Conservation (phyloP, 192 early-diverging fungal genomes). For the Entomortierella parvispora region DNA sequence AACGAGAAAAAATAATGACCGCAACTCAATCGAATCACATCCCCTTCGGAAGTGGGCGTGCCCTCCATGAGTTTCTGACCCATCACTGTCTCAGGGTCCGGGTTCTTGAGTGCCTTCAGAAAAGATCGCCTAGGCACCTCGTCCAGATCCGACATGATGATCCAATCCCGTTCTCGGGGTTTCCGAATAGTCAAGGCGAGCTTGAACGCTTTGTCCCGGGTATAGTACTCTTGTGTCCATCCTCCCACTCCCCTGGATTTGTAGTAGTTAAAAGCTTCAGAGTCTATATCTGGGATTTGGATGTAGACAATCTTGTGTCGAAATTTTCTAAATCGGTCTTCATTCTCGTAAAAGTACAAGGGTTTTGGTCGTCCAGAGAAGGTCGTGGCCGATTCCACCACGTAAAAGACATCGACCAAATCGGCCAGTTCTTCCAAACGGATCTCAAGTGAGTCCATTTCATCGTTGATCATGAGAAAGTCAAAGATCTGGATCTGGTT, state of each 20-base stretch:
- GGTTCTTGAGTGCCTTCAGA: not conserved
- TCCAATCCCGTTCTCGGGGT: not conserved
- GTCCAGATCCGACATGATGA: slow-evolving; percentile 3
- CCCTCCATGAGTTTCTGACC: not conserved
- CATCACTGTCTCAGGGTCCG: not conserved
- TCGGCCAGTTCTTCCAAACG: not conserved
- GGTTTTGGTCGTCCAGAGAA: not conserved
- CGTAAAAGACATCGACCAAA: not conserved
- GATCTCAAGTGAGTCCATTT: not conserved
- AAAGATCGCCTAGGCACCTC: not conserved
- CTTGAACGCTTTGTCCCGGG: not conserved
- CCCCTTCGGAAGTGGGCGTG: no score
- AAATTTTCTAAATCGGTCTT: not conserved
- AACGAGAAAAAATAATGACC: no score
- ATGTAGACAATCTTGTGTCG: not conserved
- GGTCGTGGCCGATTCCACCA: not conserved
- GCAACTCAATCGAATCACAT: no score
- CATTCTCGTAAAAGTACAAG: not conserved
- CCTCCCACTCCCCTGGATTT: not conserved
- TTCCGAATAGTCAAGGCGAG: not conserved
- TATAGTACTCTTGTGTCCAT: not conserved
- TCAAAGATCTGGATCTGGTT: not conserved
- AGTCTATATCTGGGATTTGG: not conserved
- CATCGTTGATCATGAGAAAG: not conserved
- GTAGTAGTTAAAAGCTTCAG: not conserved